Evolutionary conservation across 352 stramenopile species (phyloP), one percentile per base, ranked within the genome.

Genomic region (Phytophthora syringae): DNA sequence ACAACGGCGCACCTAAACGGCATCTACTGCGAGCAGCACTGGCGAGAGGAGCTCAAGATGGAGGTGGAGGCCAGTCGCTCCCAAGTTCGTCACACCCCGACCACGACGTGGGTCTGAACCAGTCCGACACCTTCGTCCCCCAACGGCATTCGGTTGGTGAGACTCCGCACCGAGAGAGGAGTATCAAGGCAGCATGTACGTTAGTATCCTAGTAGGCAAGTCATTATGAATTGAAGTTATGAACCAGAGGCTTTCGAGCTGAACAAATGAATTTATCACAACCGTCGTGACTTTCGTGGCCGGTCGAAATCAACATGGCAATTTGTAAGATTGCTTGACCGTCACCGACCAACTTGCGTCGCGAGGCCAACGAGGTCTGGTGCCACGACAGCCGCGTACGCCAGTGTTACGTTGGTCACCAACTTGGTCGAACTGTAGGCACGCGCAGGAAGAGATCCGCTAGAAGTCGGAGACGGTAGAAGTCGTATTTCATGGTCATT

Each of bases 1-100:
- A 62, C 74, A 28, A 85, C 59, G 39, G 72, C 78, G 10, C 68
- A 74, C 10, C 70, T 80, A 43, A 91, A 88, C 62, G 70, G 79
- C 20, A 70, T 77, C 52, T 80, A 79, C 52, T 74, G 82, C 37
- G 49, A 65, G 16, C 56, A 73, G 55, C 68, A 83, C 24, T 73
- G 59, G 45, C 53, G 55, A 47, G 50, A 77, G 28, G 69, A 73
- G 25, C 49, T 71, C 25, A 67, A 71, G 56, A 60, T 71, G 45
- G 62, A 75, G 42, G 52, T 73, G 25, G 53, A 74, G 54, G 59
- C 58, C 20, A 70, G 51, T 15, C 52, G 52, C 22, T 64, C 55
- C 25, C 63, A 49, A 51, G 34, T 65, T 54, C 62, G 43, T 22
- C 67, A 42, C 21, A 43, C 12, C 5, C 15, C 50, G 4, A 45